Percentiles rank a stretch among this genome's conserved stretches.
phyloP scores from a whole-genome alignment of 148 eudicot species.

The Rhododendron kiyosumense region DNA sequence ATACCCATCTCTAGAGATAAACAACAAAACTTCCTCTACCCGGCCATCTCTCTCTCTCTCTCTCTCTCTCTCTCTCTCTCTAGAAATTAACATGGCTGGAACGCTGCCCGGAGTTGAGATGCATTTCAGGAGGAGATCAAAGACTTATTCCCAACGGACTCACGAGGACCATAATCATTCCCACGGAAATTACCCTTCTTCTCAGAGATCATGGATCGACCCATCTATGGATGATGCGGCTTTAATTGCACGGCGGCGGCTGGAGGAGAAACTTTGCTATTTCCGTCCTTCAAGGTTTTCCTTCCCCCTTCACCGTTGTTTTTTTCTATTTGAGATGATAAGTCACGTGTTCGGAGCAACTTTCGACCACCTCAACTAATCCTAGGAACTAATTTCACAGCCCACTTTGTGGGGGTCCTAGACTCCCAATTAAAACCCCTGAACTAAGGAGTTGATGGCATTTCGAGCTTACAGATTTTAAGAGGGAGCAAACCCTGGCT shows the following conservation, averaged over 20 bases:
- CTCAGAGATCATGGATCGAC: neutral
- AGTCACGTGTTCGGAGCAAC: no score
- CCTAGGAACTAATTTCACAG: neutral
- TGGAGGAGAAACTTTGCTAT: constrained; percentile 3
- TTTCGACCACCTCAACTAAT: neutral
- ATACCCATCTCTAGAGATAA: neutral
- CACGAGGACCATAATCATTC: neutral
- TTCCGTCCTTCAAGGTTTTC: constrained; percentile 1
- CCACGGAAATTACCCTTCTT: neutral
- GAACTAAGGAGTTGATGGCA: no score
- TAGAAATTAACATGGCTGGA: constrained; percentile 4
- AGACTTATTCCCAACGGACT: neutral
- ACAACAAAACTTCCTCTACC: neutral
- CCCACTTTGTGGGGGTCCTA: no score
- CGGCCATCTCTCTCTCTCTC: neutral
- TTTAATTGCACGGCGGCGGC: neutral
- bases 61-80: constrained; percentile 2
- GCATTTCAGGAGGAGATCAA: neutral
- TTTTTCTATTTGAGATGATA: no score
- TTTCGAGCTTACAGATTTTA: no score
- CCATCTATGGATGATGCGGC: constrained; percentile 14
- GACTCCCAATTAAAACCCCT: no score
- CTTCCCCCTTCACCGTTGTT: neutral
- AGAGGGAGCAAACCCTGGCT: neutral
- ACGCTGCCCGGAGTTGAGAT: constrained; percentile 11